Evolutionary conservation across 1,284 basidiomycete species (phyloP).

Genomic region (Apiotrichum porosum): DNA sequence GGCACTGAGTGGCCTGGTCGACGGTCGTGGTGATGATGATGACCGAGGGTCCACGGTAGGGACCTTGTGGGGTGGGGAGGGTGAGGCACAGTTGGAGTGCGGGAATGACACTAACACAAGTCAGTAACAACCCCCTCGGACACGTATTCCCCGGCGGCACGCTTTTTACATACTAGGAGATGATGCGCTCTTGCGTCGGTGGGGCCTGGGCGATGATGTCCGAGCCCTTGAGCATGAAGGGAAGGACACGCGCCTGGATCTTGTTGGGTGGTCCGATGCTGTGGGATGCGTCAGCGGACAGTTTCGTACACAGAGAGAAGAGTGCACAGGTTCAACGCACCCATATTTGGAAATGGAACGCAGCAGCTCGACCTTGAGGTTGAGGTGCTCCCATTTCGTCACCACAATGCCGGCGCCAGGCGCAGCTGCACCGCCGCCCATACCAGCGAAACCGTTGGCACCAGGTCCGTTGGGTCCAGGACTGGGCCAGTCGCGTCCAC

Average conservation of each 20-base stretch:
- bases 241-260: conserved; percentile 93
- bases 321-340: conserved; percentile 55
- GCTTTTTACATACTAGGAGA: conserved; percentile 61
- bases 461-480: conserved; percentile 2
- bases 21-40: conserved; percentile 96
- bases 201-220: conserved; percentile 99
- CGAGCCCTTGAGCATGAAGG: conserved; percentile 81
- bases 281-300: too few relatives aligned
- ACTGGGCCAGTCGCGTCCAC: conserved; percentile 16
- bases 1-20: conserved; percentile 96
- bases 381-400: conserved; percentile 93
- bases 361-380: conserved; percentile 77
- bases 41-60: conserved; percentile 73
- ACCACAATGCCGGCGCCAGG: conserved; percentile 73
- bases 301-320: conserved; percentile 1
- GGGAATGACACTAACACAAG: conserved; percentile 62
- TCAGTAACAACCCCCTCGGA: neutral
- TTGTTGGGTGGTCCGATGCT: conserved; percentile 97
- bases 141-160: neutral
- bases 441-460: conserved; percentile 6
- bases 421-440: conserved; percentile 51
- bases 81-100: conserved; percentile 77
- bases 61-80: conserved; percentile 55
- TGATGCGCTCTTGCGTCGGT: conserved; percentile 95
- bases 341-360: conserved; percentile 89